Base-by-base conservation (phyloP, 1,139 yeast genomes). In the Yamadazyma triangularis region DNA sequence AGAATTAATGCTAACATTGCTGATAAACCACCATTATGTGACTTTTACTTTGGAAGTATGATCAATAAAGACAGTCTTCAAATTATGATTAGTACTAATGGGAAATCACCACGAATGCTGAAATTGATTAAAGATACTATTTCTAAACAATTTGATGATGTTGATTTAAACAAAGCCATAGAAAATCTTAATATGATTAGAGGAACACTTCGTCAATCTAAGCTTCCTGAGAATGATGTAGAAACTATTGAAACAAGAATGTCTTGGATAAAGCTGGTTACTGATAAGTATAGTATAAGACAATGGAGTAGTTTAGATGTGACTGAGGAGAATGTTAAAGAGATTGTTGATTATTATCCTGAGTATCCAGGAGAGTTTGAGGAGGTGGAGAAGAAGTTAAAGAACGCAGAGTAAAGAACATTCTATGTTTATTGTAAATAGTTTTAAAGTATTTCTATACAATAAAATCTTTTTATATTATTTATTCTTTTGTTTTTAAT, bases 21-120 rank as follows among this genome's bases (percentile, higher is more conserved):
- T 2, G 95, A 86, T 52, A 83, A 83, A 40, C 95, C 95, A 2
- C 73, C 75, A 11, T 60, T 79, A 39, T 86, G 95, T 59, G 95
- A 86, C 53, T 86, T 84, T 53, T 86, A 84, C 58, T 86, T 85
- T 54, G 95, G 95, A 1, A 76, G 89, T 16, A 79, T 82, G 67
- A 78, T 77, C 50, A 72, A 84, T 47, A 76, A 75, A 39, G 94
- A 88, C n/a, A 77, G 79, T 15, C 60, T 86, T 30, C 94, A 84
- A 50, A 72, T 86, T 21, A 81, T 86, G 88, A 81, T 86, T 8
- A 77, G 87, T 21, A 84, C 95, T 13, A 84, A 84, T 50, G 95
- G 95, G 7, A 76, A 79, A 45, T 81, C 89, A 1, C 95, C 95
- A 0, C 58, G 94, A 29, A 68, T 86, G 40, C 82, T 88, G 33